Evolutionary conservation across 257 asterid species (phyloP), one percentile per base, ranked within the genome.

Genomic region (Thymus mandschuricus): DNA sequence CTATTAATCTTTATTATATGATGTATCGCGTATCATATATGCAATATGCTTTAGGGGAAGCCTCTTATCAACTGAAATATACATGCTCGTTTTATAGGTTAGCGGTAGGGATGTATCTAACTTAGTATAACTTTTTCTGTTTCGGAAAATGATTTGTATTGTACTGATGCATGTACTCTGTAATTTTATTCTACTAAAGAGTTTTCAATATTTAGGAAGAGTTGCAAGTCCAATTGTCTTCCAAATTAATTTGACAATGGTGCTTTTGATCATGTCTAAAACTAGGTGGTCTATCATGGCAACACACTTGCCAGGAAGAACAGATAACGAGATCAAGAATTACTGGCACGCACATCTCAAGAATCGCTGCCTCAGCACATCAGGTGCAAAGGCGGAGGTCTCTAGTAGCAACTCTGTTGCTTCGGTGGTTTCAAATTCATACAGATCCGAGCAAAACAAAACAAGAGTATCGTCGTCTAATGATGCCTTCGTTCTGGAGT

Each of bases 301-400:
- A 28, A 7, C 33, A 29, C 8, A 28, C 1, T 9, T 55, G 8
- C 35, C 35, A 0, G 60, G 60, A 55, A 55, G 60, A 55, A 55
- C 60, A 55, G 60, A 54, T 34, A 27, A 54, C 34, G 60, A 3
- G 1, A 54, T 54, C 2, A 54, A 54, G 12, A 54, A 55, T 34
- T 55, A 55, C 12, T 55, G 60, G 60, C 35, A 55, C 10, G 60
- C 60, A 1, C 60, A 55, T 55, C 60, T 27, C 60, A 55, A 55
- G 35, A 55, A 8, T 2, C 33, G 5, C 3, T n/a, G n/a, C n/a
- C 8, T 2, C 27, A 52, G 7, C 29, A 27, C 11, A 51, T 1
- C 31, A 1, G 21, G 33, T 7, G 11, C 2, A 0, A 4, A 21
- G 35, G 4, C 38, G n/a, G n/a, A 28, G n/a, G 9, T 3, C 7